phyloP scores from a whole-genome alignment of 208 protist genomes.

The Trypanosoma brucei region DNA sequence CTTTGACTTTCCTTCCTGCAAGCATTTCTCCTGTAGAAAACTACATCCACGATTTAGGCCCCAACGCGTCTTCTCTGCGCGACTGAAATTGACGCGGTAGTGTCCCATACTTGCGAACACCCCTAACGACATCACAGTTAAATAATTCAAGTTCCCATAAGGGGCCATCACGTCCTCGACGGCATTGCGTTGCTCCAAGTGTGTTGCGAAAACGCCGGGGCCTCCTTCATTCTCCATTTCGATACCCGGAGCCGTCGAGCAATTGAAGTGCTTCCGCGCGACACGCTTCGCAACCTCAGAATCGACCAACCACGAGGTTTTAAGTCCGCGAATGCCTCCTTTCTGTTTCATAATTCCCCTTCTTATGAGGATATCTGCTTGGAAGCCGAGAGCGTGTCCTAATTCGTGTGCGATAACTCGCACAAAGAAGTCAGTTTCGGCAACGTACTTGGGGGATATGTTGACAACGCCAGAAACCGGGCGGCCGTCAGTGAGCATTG shows the following conservation, averaged over 20 bases:
- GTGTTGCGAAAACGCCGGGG: conserved; percentile 35
- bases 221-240: conserved; percentile 69
- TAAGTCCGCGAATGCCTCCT: background rate
- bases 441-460: conserved; percentile 34
- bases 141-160: conserved; percentile 18
- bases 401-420: conserved; percentile 67
- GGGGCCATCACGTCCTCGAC: conserved; percentile 38
- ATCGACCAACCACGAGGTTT: conserved; percentile 14
- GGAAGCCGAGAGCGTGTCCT: conserved; percentile 61
- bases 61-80: conserved; percentile 58
- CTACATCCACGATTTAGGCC: conserved; percentile 45
- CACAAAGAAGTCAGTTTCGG: conserved; percentile 4
- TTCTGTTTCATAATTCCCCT: background rate
- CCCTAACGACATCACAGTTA: conserved; percentile 63
- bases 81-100: conserved; percentile 54
- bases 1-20: conserved; percentile 7
- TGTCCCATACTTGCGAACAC: conserved; percentile 64
- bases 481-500: background rate
- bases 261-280: conserved; percentile 56
- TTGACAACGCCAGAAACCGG: conserved; percentile 29
- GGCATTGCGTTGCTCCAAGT: background rate
- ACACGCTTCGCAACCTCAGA: conserved; percentile 25
- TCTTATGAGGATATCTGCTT: background rate
- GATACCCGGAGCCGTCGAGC: conserved; percentile 30
- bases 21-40: conserved; percentile 39